Conservation (phyloP, 2,329 filamentous ascomycete genomes). For the Albifimbria verrucaria region DNA sequence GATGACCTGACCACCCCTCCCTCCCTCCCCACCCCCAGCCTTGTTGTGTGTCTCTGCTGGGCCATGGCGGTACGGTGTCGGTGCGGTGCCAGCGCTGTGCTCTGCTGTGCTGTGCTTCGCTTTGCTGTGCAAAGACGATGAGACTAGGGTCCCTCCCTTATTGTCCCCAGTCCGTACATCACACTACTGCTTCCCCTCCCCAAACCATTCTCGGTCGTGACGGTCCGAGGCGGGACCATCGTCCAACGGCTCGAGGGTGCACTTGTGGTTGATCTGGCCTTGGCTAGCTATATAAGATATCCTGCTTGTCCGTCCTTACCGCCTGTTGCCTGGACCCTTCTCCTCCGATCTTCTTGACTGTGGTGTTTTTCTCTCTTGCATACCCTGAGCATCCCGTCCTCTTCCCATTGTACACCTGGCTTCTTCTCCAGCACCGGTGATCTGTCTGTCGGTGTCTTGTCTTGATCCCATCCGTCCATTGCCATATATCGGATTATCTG, state of each 20-base stretch:
- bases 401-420: neutral
- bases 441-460: neutral
- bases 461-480: too few relatives aligned
- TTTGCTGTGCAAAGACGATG: neutral
- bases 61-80: too few relatives aligned
- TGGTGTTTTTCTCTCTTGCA: neutral
- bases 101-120: neutral
- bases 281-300: conserved; percentile 20
- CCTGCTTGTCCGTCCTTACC: neutral
- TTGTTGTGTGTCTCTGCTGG: too few relatives aligned
- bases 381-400: neutral
- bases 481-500: too few relatives aligned
- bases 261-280: conserved; percentile 9
- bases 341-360: neutral
- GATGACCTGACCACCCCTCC: neutral
- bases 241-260: conserved; percentile 14
- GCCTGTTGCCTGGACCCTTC: neutral
- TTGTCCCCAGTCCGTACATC: neutral
- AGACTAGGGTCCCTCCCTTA: neutral
- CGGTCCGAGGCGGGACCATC: conserved; percentile 40
- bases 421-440: neutral
- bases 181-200: conserved; percentile 8
- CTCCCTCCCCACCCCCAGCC: neutral
- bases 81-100: too few relatives aligned
- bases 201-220: conserved; percentile 41